These are phyloP conservation scores for Pholiota adiposa DNA, from an alignment of 1,284 basidiomycete genomes.

Conservation along the genomic window DNA sequence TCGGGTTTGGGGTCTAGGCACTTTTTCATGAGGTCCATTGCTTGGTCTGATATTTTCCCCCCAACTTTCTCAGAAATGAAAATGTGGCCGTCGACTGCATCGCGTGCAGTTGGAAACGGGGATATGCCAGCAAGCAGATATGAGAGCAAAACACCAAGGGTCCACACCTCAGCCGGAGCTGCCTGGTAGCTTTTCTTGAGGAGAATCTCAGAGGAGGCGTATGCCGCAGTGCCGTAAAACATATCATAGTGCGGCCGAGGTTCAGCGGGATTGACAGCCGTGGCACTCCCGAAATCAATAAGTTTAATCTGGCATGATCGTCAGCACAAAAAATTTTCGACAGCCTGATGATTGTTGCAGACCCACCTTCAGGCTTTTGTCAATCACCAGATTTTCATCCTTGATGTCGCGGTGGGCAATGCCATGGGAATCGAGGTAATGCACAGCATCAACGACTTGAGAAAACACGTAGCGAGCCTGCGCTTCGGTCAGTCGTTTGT, in stretches of 20 bases:
- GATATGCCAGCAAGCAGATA: conserved; percentile 87
- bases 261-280: conserved; percentile 69
- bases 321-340: conserved; percentile 1
- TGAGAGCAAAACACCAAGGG: conserved; percentile 86
- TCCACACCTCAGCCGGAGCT: conserved; percentile 89
- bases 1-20: conserved; percentile 79
- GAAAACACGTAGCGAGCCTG: conserved; percentile 84
- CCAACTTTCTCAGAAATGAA: conserved; percentile 44
- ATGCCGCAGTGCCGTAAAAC: conserved; percentile 84
- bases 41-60: conserved; percentile 41
- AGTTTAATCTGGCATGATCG: conserved; percentile 72
- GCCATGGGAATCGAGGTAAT: conserved; percentile 77
- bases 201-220: conserved; percentile 83
- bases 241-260: conserved; percentile 72
- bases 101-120: conserved; percentile 78
- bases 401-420: conserved; percentile 93
- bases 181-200: conserved; percentile 76
- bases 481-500: conserved; percentile 79
- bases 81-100: conserved; percentile 63
- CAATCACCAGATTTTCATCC: conserved; percentile 91
- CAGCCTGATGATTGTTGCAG: conserved; percentile 16
- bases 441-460: conserved; percentile 86
- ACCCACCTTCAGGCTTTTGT: conserved; percentile 66
- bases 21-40: conserved; percentile 66
- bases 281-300: conserved; percentile 92